Evolutionary conservation across 2,329 filamentous ascomycete genomes (phyloP), one percentile per base, ranked within the genome.

Genomic region (Fusarium albidum): DNA sequence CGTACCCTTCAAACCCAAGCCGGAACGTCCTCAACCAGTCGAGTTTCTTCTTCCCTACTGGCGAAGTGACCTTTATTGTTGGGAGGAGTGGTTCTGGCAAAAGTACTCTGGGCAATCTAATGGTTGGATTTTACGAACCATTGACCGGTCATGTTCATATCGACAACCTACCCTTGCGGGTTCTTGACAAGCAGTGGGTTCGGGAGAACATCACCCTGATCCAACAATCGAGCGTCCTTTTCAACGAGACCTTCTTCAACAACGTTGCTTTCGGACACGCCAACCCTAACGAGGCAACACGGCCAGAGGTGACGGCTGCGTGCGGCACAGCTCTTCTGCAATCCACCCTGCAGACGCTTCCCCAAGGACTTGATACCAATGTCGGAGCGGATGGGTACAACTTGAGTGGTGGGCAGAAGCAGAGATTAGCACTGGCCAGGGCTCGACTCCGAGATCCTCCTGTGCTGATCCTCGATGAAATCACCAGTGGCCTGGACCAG

Each of bases 1-100:
- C 88, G 2, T 97, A 97, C 66, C 90, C 92, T 2, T 85, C 86
- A 0, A 88, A 90, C 39, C 83, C 83, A 0, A 73, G 81, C 2
- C 80, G 82, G 14, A 69, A 73, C 0, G 86, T 88, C 2, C 77
- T 97, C 9, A 73, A 82, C 1, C 74, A 82, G 7, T 82, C 84
- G 0, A 86, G 80, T 0, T 81, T 97, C 55, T 82, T 80, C 59
- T 94, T 98, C 51, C 83, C 86, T 0, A 80, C 88, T 0, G 88
- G 90, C 0, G 79, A 90, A 56, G 85, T 88, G 4, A 91, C 87
- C 0, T 97, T 95, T 66, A 79, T 98, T 3, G 84, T 97, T 42
- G 95, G 94, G 0, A 83, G 82, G 65, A 96, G 92, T 66, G 95
- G 95, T 1, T 96, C 91, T 3, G 94, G 94, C 0, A 98, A 98